These are phyloP conservation scores for Emericellopsis atlantica DNA, from an alignment of 2,329 filamentous ascomycete species.

Conservation along the genomic window DNA sequence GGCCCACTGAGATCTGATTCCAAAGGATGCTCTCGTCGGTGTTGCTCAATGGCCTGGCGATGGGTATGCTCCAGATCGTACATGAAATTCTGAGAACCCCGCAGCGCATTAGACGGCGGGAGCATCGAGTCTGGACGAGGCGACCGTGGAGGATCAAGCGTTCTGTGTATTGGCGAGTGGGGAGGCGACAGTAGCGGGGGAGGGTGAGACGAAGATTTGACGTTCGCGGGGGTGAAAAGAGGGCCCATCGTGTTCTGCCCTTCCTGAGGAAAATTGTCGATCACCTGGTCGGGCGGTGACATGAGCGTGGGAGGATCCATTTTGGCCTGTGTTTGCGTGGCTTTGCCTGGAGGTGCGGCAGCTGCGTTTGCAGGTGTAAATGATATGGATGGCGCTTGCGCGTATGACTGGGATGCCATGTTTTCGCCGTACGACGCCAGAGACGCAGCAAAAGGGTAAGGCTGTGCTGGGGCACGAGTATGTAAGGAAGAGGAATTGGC, in stretches of 20 bases:
- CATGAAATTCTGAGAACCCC: too few relatives aligned
- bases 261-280: conserved; percentile 32
- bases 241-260: background rate
- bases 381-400: conserved; percentile 1
- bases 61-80: conserved; percentile 26
- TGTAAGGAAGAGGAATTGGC: conserved; percentile 3
- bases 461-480: conserved; percentile 3
- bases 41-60: conserved; percentile 8
- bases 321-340: conserved; percentile 22
- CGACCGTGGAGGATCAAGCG: conserved; percentile 9
- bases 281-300: conserved; percentile 46
- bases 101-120: too few relatives aligned
- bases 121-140: too few relatives aligned
- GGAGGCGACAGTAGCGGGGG: conserved; percentile 40
- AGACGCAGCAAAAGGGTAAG: conserved; percentile 4
- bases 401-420: conserved; percentile 2
- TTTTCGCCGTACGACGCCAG: background rate
- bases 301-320: conserved; percentile 43
- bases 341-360: conserved; percentile 11
- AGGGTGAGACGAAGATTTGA: conserved; percentile 12
- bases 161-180: conserved; percentile 26
- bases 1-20: conserved; percentile 22
- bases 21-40: too few relatives aligned
- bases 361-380: conserved; percentile 4
- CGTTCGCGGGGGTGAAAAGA: background rate